phyloP scores from a whole-genome alignment of 257 asterid genomes.

The Solanum paucissectum region DNA sequence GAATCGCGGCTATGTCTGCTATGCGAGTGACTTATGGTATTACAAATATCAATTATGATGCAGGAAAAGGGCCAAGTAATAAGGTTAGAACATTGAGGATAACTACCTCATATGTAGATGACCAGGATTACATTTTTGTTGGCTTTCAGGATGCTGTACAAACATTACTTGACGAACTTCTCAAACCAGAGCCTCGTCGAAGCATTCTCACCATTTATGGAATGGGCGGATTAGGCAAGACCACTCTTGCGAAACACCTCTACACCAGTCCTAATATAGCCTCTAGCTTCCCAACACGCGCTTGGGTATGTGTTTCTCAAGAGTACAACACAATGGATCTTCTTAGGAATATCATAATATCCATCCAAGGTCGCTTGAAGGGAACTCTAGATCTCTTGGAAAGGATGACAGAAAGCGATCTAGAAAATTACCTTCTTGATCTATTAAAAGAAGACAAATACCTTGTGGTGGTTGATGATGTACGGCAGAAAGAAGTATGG shows the following conservation, averaged over 20 bases:
- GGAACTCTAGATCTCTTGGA: not conserved
- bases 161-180: not conserved
- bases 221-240: slow-evolving; percentile 4
- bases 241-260: not conserved
- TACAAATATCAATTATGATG: not conserved
- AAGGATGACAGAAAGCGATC: not conserved
- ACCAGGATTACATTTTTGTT: not conserved
- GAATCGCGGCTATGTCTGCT: not conserved
- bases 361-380: not conserved
- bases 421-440: not conserved
- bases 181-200: not conserved
- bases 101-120: not conserved
- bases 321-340: not conserved
- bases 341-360: not conserved
- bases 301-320: slow-evolving; percentile 5
- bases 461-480: too few species aligned
- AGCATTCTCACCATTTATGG: not conserved
- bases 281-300: not conserved
- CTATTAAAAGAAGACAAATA: too few species aligned
- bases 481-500: too few species aligned
- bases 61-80: not conserved
- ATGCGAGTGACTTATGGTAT: not conserved
- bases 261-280: not conserved
- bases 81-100: not conserved
- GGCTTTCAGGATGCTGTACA: not conserved